A percentile compares a stretch with the other conserved stretches of the same genome.
These are phyloP conservation scores for Achlya hypogyna DNA, from an alignment of 352 stramenopile species.

Conservation along the genomic window DNA sequence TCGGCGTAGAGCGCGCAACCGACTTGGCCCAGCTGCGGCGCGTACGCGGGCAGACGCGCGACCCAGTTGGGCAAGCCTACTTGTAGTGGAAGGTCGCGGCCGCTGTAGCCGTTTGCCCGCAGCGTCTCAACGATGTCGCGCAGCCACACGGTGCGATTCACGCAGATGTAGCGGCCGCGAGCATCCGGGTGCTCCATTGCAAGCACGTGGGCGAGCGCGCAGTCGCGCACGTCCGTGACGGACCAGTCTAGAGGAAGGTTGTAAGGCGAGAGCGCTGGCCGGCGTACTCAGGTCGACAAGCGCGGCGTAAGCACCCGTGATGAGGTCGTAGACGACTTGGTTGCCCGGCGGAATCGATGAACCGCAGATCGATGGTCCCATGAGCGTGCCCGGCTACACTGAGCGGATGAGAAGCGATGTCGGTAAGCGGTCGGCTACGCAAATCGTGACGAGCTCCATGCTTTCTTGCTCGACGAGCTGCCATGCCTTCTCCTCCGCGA, in stretches of 20 bases:
- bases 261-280: not conserved
- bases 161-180: slow-evolving; percentile 18
- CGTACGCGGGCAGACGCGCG: slow-evolving; percentile 15
- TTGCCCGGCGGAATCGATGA: slow-evolving; percentile 17
- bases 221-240: slow-evolving; percentile 21
- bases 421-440: slow-evolving; percentile 31
- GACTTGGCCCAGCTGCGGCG: slow-evolving; percentile 18
- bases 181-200: slow-evolving; percentile 15
- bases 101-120: slow-evolving; percentile 19
- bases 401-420: not conserved
- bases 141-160: slow-evolving; percentile 18
- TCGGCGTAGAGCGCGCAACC: slow-evolving; percentile 13
- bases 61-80: slow-evolving; percentile 22
- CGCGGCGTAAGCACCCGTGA: slow-evolving; percentile 15
- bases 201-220: slow-evolving; percentile 16
- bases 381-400: slow-evolving; percentile 16
- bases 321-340: slow-evolving; percentile 21
- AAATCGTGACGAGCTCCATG: slow-evolving; percentile 83
- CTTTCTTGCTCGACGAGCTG: slow-evolving; percentile 22
- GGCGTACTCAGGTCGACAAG: slow-evolving; percentile 21
- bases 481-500: slow-evolving; percentile 20
- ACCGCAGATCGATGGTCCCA: slow-evolving; percentile 12
- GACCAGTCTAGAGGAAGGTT: slow-evolving; percentile 17
- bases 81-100: slow-evolving; percentile 17
- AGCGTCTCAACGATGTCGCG: slow-evolving; percentile 20